Conservation (phyloP, 23 red algal genomes). For the Gracilaria caudata region DNA sequence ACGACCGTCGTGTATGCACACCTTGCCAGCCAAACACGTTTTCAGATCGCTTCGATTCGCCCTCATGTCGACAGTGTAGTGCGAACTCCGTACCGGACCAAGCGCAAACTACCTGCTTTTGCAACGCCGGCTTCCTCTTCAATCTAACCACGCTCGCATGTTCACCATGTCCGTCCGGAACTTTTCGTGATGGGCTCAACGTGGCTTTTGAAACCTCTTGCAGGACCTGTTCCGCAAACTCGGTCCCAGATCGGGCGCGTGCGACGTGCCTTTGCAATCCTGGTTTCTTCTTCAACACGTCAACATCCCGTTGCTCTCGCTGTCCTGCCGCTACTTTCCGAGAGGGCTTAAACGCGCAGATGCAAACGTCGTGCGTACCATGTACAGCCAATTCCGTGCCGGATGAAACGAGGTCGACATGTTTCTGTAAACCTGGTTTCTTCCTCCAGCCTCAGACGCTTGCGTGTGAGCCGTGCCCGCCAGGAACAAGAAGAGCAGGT, state of each 20-base stretch:
- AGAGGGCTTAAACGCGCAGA: not conserved
- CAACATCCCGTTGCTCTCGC: not conserved
- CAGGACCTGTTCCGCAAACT: not conserved
- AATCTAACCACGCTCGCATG: conserved; percentile 14
- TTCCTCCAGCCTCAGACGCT: not conserved
- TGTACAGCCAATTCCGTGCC: not conserved
- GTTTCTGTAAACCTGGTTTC: conserved; percentile 22
- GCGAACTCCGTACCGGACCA: conserved; percentile 1
- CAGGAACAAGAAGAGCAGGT: not conserved
- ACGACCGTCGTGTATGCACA: not conserved
- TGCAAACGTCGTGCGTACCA: conserved; percentile 7
- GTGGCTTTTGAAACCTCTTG: conserved; percentile 1
- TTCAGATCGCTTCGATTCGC: conserved; percentile 3
- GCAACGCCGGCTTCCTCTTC: conserved; percentile 29
- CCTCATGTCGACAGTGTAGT: conserved; percentile 1
- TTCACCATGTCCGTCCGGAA: conserved; percentile 13
- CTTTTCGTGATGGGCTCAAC: conserved; percentile 14
- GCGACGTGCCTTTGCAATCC: conserved; percentile 2
- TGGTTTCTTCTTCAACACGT: not conserved
- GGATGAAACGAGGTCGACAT: conserved; percentile 12
- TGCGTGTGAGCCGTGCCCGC: not conserved
- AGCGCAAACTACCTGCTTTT: conserved; percentile 12
- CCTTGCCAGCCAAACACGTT: not conserved
- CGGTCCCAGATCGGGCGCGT: conserved; percentile 7
- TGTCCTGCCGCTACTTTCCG: conserved; percentile 15